Base-by-base conservation (phyloP, 208 protist genomes). In the Leishmania turanica region DNA sequence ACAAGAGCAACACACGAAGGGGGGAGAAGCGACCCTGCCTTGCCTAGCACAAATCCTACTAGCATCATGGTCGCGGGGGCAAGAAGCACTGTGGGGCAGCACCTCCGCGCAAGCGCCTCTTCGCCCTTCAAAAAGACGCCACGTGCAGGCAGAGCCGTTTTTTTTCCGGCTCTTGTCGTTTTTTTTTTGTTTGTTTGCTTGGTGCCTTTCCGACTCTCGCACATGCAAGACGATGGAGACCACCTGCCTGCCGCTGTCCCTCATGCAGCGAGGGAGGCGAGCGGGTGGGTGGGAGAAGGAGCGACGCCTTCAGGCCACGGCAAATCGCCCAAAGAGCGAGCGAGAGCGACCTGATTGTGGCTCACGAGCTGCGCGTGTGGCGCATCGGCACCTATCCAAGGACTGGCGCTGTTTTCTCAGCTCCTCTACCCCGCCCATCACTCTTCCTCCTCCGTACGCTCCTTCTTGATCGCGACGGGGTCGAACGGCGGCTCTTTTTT, bases 401-500 rank as follows among this genome's bases (percentile, higher is more conserved):
- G 62, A 68, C 62, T 68, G n/a, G 62, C 51, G 51, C 34, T 62
- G 51, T 11, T 4, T 62, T 15, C 24, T n/a, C 5, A 2, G 47
- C 42, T 31, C 45, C 60, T 54, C 21, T 56, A 34, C 3, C 24
- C 11, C 27, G n/a, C 4, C 42, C 45, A 34, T 79, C 42, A 80
- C 75, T 80, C 83, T 11, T 27, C 31, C 45, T 75, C 75, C 19
- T 82, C 78, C 27, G 27, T 76, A n/a, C 83, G 40, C 54, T 85
- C 83, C 42, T 76, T 79, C 75, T 86, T 83, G 9, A 84, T 56
- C 1, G 31, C 17, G 21, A 81, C 51, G 2, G 47, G 0, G 2
- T 88, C 84, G 13, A 42, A 70, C 1, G 72, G 45, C 34, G 60
- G 11, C 82, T 88, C 82, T 37, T 73, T 62, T 45, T 84, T 87